Percentiles rank a stretch among this genome's conserved stretches.
Conservation (phyloP, 192 early-diverging fungal species). For the Coemansia sp. region DNA sequence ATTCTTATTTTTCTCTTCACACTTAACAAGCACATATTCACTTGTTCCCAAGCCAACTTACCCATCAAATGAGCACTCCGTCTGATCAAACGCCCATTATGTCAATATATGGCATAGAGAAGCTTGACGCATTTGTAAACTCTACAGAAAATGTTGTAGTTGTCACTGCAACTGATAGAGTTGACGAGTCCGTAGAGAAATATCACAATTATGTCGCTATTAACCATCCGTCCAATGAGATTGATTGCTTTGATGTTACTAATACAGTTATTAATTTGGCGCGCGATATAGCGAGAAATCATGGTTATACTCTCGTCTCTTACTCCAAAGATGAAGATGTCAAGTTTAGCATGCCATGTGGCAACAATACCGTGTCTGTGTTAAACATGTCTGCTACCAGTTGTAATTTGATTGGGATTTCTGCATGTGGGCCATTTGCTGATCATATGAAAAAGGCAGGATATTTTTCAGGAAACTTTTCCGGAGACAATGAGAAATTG, state of each 20-base stretch:
- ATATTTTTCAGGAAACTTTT: not conserved
- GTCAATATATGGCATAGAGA: too few species aligned
- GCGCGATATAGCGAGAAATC: not conserved
- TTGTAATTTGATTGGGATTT: not conserved
- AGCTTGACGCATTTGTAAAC: too few species aligned
- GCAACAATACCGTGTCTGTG: not conserved
- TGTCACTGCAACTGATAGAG: too few species aligned
- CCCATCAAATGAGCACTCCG: too few species aligned
- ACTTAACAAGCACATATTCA: not conserved
- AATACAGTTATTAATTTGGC: not conserved
- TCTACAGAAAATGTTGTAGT: too few species aligned
- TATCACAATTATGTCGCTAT: not conserved
- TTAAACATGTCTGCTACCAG: not conserved
- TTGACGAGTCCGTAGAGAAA: too few species aligned
- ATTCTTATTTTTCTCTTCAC: not conserved
- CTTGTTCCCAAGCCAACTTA: too few species aligned
- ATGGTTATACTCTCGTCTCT: not conserved
- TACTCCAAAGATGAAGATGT: not conserved
- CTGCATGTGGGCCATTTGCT: not conserved
- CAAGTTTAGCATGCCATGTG: not conserved
- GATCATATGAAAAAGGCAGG: not conserved
- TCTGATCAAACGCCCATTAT: too few species aligned
- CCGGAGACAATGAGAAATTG: not conserved
- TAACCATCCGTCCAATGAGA: not conserved
- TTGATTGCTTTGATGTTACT: not conserved